A percentile compares a stretch with the other conserved stretches of the same genome.
Evolutionary conservation across 805 yeast genomes (phyloP).

Genomic region (Sugiyamaella lignohabitans): DNA sequence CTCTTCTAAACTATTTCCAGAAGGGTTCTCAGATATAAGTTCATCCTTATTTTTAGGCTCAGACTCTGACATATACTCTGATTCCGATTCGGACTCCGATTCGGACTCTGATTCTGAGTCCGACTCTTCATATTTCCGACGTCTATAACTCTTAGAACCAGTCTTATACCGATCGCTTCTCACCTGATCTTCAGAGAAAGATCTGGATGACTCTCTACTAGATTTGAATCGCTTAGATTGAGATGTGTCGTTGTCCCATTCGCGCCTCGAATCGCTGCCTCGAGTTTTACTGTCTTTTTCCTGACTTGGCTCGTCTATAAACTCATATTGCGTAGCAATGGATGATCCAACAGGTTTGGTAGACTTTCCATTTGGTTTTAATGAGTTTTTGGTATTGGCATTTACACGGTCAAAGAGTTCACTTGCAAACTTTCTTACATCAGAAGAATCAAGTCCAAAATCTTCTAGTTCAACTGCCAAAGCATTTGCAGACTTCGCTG

Average conservation of each 20-base stretch:
- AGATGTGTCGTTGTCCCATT: no score
- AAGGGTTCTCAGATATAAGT: not conserved
- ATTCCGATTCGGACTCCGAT: not conserved
- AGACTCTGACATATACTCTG: not conserved
- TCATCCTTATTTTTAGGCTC: not conserved
- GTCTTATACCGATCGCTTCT: no score
- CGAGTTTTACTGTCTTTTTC: not conserved
- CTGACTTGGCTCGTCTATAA: constrained; percentile 3
- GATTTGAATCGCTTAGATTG: constrained; percentile 1
- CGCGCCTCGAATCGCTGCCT: not conserved
- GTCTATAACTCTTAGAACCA: not conserved
- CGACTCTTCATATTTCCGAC: not conserved
- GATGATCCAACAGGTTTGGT: not conserved
- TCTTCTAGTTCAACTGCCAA: constrained; percentile 16
- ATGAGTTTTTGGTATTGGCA: not conserved
- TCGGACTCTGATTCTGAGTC: constrained; percentile 5
- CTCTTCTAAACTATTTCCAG: constrained; percentile 1
- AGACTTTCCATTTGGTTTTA: not conserved
- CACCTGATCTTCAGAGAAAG: not conserved
- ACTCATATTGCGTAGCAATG: constrained; percentile 12
- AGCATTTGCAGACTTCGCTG: constrained; percentile 16
- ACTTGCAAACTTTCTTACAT: constrained; percentile 15
- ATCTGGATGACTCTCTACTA: not conserved
- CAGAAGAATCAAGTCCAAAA: constrained; percentile 22
- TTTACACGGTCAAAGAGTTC: constrained; percentile 17